Conservation (phyloP, 257 asterid genomes). For the Forsythia suspensa region DNA sequence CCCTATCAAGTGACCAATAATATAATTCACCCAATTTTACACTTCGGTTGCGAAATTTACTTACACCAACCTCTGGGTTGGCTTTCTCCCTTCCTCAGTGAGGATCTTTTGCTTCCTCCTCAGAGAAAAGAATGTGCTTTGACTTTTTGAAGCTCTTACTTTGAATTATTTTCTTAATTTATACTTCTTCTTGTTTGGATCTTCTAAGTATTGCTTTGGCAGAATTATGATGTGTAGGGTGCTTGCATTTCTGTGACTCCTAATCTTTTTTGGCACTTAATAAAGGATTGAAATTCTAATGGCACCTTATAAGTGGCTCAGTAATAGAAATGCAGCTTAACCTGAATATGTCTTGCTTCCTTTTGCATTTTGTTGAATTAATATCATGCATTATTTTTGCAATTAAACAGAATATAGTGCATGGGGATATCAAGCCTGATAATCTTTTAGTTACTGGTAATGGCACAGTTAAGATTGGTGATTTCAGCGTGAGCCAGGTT, state of each 20-base stretch:
- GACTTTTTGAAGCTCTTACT: too few relatives aligned
- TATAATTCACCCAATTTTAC: too few relatives aligned
- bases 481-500: constrained; percentile 97
- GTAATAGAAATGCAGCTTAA: not conserved
- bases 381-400: constrained; percentile 19
- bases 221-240: too few relatives aligned
- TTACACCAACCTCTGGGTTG: too few relatives aligned
- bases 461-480: constrained; percentile 91
- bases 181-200: too few relatives aligned
- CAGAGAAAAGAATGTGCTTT: too few relatives aligned
- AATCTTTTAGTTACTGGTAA: constrained; percentile 77
- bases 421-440: constrained; percentile 97
- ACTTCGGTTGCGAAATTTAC: too few relatives aligned
- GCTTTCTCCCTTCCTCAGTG: too few relatives aligned
- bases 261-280: constrained; percentile 5
- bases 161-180: too few relatives aligned
- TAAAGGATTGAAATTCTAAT: not conserved
- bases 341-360: not conserved
- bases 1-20: too few relatives aligned
- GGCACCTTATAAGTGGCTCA: not conserved
- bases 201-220: too few relatives aligned
- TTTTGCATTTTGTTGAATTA: constrained; percentile 14
- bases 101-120: too few relatives aligned
- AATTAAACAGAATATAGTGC: constrained; percentile 76
- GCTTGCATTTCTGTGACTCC: not conserved